These are phyloP conservation scores for Globisporangium emineosum DNA, from an alignment of 352 stramenopile genomes.

Conservation along the genomic window DNA sequence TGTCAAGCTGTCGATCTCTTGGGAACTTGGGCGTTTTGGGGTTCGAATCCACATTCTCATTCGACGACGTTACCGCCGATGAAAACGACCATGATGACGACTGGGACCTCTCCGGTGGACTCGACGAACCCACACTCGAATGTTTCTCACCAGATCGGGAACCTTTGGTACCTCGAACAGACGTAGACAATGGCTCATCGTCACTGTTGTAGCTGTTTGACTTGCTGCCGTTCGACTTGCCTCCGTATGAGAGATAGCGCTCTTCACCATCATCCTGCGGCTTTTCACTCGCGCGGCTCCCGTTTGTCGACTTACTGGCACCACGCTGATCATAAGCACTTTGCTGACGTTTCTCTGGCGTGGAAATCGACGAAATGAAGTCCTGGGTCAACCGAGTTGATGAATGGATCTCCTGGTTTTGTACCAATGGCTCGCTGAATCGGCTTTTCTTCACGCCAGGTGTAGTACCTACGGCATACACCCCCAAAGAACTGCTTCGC, in stretches of 20 bases:
- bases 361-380: slow-evolving; percentile 11
- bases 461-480: slow-evolving; percentile 6
- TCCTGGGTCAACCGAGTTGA: slow-evolving; percentile 6
- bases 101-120: background rate
- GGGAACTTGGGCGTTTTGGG: slow-evolving; percentile 20
- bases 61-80: slow-evolving; percentile 2
- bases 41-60: slow-evolving; percentile 13
- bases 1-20: slow-evolving; percentile 48
- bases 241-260: slow-evolving; percentile 46
- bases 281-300: background rate
- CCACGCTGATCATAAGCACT: slow-evolving; percentile 2
- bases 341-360: background rate
- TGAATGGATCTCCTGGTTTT: background rate
- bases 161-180: background rate
- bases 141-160: slow-evolving; percentile 5
- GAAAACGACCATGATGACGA: slow-evolving; percentile 8
- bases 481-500: slow-evolving; percentile 6
- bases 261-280: background rate
- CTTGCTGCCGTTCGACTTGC: slow-evolving; percentile 24
- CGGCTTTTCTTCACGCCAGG: slow-evolving; percentile 14
- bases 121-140: background rate
- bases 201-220: slow-evolving; percentile 10
- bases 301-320: background rate
- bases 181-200: slow-evolving; percentile 9
- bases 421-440: slow-evolving; percentile 20